Percentiles rank a stretch among this genome's conserved stretches.
Conservation (phyloP, 768 basidiomycete species). For the Russula lepida region DNA sequence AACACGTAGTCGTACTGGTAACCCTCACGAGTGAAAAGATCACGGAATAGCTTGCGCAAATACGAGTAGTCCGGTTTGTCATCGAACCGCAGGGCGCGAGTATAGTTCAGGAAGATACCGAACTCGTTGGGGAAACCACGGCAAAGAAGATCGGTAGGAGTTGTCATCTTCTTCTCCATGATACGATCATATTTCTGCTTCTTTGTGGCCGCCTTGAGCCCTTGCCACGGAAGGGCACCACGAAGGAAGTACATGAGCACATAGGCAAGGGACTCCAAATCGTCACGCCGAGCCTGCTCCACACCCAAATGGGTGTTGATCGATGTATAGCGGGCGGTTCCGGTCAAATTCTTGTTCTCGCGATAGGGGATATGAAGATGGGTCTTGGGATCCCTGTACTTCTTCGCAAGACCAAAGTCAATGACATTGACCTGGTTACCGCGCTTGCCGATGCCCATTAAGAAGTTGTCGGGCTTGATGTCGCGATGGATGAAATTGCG, state of each 20-base stretch:
- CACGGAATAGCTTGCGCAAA: constrained; percentile 97
- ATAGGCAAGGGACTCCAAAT: constrained; percentile 96
- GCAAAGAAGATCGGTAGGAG: constrained; percentile 91
- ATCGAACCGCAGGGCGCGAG: constrained; percentile 96
- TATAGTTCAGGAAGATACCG: constrained; percentile 98
- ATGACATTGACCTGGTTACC: constrained; percentile 99
- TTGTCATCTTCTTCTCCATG: constrained; percentile 99
- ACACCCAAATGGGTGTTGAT: constrained; percentile 99
- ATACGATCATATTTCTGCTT: constrained; percentile 99
- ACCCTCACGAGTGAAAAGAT: constrained; percentile 93
- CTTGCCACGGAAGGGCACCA: constrained; percentile 97
- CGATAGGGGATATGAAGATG: constrained; percentile 99
- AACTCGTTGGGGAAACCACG: constrained; percentile 99
- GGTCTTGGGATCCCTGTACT: constrained; percentile 99
- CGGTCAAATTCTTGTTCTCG: constrained; percentile 99
- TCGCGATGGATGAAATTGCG: constrained; percentile 97
- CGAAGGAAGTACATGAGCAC: constrained; percentile 99
- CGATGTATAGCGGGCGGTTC: constrained; percentile 97
- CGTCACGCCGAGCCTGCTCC: constrained; percentile 96
- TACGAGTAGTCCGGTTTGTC: constrained; percentile 99
- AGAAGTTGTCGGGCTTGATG: constrained; percentile 99
- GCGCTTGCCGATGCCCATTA: constrained; percentile 99
- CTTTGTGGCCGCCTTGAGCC: constrained; percentile 99
- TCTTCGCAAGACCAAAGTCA: constrained; percentile 98
- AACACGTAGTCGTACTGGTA: constrained; percentile 99